Conservation (phyloP, 148 eudicot species). For the Hydrangea macrophylla region DNA sequence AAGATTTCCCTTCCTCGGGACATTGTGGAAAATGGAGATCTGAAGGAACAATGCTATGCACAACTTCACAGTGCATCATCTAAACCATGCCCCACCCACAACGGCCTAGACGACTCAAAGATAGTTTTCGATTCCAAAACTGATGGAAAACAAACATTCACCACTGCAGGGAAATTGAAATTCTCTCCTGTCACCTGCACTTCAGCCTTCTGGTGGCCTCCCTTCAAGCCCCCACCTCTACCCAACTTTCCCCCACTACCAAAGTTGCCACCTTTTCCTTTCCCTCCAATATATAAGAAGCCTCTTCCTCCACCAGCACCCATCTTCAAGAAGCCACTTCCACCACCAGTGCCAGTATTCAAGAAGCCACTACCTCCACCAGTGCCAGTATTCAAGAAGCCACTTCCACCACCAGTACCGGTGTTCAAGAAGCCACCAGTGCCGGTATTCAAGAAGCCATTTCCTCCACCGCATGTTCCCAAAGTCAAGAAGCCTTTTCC, state of each 20-base stretch:
- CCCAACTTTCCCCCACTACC: slow-evolving; percentile 4
- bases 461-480: neutral
- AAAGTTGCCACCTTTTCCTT: slow-evolving; percentile 17
- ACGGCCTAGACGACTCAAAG: slow-evolving; percentile 22
- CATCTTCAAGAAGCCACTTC: neutral
- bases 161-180: slow-evolving; percentile 15
- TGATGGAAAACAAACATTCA: slow-evolving; percentile 21
- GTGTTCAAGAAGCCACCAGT: slow-evolving; percentile 4
- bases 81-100: slow-evolving; percentile 24
- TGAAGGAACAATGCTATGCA: slow-evolving; percentile 32
- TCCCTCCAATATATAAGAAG: neutral
- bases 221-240: slow-evolving; percentile 21
- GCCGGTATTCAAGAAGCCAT: neutral
- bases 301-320: slow-evolving; percentile 7
- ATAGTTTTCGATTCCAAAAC: slow-evolving; percentile 14
- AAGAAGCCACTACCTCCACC: slow-evolving; percentile 1
- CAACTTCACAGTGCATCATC: slow-evolving; percentile 35
- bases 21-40: slow-evolving; percentile 11
- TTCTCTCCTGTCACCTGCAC: slow-evolving; percentile 31
- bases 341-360: neutral
- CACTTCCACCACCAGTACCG: slow-evolving; percentile 10
- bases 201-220: slow-evolving; percentile 34
- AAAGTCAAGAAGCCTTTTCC: neutral
- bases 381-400: neutral
- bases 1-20: slow-evolving; percentile 11